Conservation (phyloP, 768 basidiomycete genomes). For the Tephrocybe rancida region DNA sequence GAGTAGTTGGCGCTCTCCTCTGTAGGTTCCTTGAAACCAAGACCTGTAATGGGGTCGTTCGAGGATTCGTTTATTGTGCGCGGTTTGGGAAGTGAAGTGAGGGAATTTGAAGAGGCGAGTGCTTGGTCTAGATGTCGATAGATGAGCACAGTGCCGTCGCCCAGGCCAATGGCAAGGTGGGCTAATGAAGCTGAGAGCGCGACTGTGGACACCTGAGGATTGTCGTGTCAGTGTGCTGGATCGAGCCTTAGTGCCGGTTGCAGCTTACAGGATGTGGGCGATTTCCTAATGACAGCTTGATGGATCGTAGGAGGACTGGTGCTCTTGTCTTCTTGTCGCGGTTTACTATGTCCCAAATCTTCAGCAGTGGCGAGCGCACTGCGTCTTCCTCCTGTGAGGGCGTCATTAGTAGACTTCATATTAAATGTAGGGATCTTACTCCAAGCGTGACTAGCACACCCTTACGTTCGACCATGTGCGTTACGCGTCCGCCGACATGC, state of each 20-base stretch:
- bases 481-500: slow-evolving; percentile 77
- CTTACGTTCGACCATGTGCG: slow-evolving; percentile 82
- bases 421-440: slow-evolving; percentile 47
- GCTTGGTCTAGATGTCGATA: slow-evolving; percentile 94
- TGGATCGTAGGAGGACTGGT: slow-evolving; percentile 70
- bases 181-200: slow-evolving; percentile 78
- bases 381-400: slow-evolving; percentile 70
- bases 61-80: slow-evolving; percentile 82
- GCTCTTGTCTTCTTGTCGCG: slow-evolving; percentile 64
- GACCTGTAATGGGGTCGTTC: slow-evolving; percentile 88
- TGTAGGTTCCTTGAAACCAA: slow-evolving; percentile 79
- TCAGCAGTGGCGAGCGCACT: slow-evolving; percentile 68
- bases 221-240: slow-evolving; percentile 7
- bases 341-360: slow-evolving; percentile 87
- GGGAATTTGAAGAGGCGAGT: slow-evolving; percentile 65
- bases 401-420: slow-evolving; percentile 8
- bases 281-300: slow-evolving; percentile 74
- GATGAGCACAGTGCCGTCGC: slow-evolving; percentile 90
- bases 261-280: slow-evolving; percentile 74
- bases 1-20: slow-evolving; percentile 48
- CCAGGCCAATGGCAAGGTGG: slow-evolving; percentile 91
- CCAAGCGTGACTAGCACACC: slow-evolving; percentile 89
- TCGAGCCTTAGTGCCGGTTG: neutral
- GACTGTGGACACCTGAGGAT: slow-evolving; percentile 68
- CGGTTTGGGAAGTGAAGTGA: slow-evolving; percentile 84